Evolutionary conservation across 345 rosid species (phyloP).

Genomic region (rapeseed (Brassica napus)): DNA sequence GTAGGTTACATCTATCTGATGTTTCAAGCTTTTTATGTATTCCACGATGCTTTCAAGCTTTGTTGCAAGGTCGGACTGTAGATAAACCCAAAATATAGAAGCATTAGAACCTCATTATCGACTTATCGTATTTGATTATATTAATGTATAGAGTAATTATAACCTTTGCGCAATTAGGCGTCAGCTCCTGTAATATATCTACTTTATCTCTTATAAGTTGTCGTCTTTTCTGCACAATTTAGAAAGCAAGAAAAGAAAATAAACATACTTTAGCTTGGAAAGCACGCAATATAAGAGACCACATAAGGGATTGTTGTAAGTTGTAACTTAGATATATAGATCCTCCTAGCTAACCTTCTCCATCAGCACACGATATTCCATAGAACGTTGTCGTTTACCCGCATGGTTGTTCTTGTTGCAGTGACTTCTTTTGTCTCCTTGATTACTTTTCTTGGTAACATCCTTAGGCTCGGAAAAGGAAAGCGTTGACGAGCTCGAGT

Average conservation of each 20-base stretch:
- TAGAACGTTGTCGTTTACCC: constrained; percentile 10
- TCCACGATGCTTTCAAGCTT: constrained; percentile 22
- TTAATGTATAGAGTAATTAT: not conserved
- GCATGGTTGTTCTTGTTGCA: not conserved
- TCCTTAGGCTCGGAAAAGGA: constrained; percentile 6
- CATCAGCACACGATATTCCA: constrained; percentile 25
- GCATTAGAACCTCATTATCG: not conserved
- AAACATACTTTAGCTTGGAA: not conserved
- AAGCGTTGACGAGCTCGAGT: not conserved
- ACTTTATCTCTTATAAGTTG: constrained; percentile 19
- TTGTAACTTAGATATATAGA: not conserved
- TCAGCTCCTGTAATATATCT: constrained; percentile 23
- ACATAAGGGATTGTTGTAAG: not conserved
- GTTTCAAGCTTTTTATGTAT: constrained; percentile 6
- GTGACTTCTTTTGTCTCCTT: not conserved
- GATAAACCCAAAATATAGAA: not conserved
- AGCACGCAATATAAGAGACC: not conserved
- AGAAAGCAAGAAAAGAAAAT: not conserved
- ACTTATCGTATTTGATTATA: not conserved
- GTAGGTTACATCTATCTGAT: constrained; percentile 7
- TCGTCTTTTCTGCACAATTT: constrained; percentile 27
- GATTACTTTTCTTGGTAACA: not conserved
- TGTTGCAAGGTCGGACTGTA: constrained; percentile 11
- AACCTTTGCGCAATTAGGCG: constrained; percentile 20
- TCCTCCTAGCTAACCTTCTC: constrained; percentile 23